Evolutionary conservation across 257 asterid species (phyloP).

Genomic region (Gardenia jasminoides): DNA sequence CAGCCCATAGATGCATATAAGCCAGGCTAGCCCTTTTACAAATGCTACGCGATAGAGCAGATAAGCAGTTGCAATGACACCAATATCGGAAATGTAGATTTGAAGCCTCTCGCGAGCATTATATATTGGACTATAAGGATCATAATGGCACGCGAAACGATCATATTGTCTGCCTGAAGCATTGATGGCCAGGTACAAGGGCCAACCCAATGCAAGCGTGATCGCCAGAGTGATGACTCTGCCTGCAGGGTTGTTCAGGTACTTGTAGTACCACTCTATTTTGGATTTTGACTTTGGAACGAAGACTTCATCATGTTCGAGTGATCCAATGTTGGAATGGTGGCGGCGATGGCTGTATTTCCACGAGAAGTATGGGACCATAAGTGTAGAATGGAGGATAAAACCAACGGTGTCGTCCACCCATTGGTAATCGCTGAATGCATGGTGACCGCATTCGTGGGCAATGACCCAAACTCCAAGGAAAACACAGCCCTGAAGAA

Average conservation of each 20-base stretch:
- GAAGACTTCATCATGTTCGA: slow-evolving; percentile 70
- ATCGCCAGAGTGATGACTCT: slow-evolving; percentile 36
- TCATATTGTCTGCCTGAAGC: slow-evolving; percentile 64
- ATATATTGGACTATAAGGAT: slow-evolving; percentile 68
- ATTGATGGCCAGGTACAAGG: slow-evolving; percentile 57
- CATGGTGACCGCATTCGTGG: slow-evolving; percentile 78
- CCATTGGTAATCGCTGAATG: slow-evolving; percentile 70
- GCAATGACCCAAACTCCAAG: slow-evolving; percentile 71
- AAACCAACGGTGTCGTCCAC: slow-evolving; percentile 69
- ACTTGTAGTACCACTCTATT: slow-evolving; percentile 47
- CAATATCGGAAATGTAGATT: slow-evolving; percentile 57
- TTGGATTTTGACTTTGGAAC: slow-evolving; percentile 57
- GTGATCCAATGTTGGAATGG: slow-evolving; percentile 73
- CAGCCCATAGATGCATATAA: slow-evolving; percentile 43
- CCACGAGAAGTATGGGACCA: slow-evolving; percentile 78
- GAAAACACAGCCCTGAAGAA: slow-evolving; percentile 54
- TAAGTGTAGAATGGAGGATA: slow-evolving; percentile 62
- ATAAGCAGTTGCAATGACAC: slow-evolving; percentile 36
- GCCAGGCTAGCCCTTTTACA: slow-evolving; percentile 49
- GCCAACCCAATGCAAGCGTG: slow-evolving; percentile 71
- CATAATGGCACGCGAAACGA: slow-evolving; percentile 59
- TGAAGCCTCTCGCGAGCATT: slow-evolving; percentile 60
- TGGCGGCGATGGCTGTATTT: slow-evolving; percentile 72
- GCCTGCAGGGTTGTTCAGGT: slow-evolving; percentile 68
- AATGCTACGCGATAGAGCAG: slow-evolving; percentile 42